Evolutionary conservation across 2,329 filamentous ascomycete species (phyloP).

Genomic region (Meredithiella fracta): DNA sequence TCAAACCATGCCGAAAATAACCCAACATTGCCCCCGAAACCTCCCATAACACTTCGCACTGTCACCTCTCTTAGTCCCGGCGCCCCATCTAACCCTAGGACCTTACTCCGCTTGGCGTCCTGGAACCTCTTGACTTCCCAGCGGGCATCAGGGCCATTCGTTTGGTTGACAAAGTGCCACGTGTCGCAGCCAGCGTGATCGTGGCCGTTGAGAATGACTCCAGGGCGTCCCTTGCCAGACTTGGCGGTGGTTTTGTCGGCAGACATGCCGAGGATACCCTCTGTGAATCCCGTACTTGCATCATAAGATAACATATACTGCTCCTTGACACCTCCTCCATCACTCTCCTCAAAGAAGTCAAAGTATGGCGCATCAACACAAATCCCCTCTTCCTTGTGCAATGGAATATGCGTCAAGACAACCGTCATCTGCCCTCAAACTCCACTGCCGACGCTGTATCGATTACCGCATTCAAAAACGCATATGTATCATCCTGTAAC

Average conservation of each 20-base stretch:
- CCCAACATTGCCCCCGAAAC: slow-evolving; percentile 81
- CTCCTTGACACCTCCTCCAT: slow-evolving; percentile 61
- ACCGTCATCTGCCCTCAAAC: slow-evolving; percentile 54
- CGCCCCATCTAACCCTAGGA: slow-evolving; percentile 28
- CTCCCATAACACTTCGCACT: slow-evolving; percentile 96
- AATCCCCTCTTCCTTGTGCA: slow-evolving; percentile 66
- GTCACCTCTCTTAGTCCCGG: slow-evolving; percentile 75
- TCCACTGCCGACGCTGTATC: slow-evolving; percentile 43
- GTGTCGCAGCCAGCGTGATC: slow-evolving; percentile 91
- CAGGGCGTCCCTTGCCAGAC: slow-evolving; percentile 49
- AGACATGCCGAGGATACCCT: slow-evolving; percentile 69
- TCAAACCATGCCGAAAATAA: slow-evolving; percentile 86
- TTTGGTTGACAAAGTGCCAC: slow-evolving; percentile 63
- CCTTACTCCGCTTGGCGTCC: slow-evolving; percentile 25
- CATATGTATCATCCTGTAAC: slow-evolving; percentile 61
- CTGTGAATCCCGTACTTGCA: slow-evolving; percentile 58
- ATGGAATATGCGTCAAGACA: slow-evolving; percentile 78
- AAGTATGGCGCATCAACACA: slow-evolving; percentile 79
- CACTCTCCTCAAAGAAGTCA: slow-evolving; percentile 50
- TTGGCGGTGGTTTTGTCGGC: slow-evolving; percentile 41
- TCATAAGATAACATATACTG: slow-evolving; percentile 75
- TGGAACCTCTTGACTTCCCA: slow-evolving; percentile 37
- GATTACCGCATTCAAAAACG: slow-evolving; percentile 57
- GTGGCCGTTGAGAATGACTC: slow-evolving; percentile 79
- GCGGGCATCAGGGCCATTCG: slow-evolving; percentile 27